A percentile compares a stretch with the other conserved stretches of the same genome.
Evolutionary conservation across 805 yeast genomes (phyloP).

Genomic region (Tetrapisispora nanseiensis): DNA sequence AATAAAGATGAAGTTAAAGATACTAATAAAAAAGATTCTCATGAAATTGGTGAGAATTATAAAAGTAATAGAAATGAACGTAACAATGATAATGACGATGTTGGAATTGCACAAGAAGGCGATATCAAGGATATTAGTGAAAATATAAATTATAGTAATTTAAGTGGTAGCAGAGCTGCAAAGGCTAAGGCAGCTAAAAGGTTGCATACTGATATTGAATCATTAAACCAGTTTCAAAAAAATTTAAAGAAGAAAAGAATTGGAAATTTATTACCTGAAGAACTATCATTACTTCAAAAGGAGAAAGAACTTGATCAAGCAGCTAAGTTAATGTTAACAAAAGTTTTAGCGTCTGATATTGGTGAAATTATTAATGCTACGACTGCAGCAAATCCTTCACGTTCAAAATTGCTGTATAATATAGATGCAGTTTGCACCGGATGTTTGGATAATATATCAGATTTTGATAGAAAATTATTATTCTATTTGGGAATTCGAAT

Average conservation of each 20-base stretch:
- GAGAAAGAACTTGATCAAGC: constrained; percentile 21
- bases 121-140: too few species aligned
- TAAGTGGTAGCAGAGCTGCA: constrained; percentile 38
- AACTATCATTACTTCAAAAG: constrained; percentile 27
- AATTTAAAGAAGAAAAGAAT: constrained; percentile 36
- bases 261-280: constrained; percentile 32
- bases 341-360: constrained; percentile 6
- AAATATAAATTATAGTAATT: neutral
- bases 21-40: too few species aligned
- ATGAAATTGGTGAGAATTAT: neutral
- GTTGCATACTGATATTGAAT: constrained; percentile 59
- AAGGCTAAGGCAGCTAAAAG: constrained; percentile 57
- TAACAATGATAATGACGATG: neutral
- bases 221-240: constrained; percentile 53
- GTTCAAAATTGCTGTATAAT: constrained; percentile 26
- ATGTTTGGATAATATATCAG: constrained; percentile 40
- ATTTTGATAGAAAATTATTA: constrained; percentile 36
- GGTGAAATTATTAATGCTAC: constrained; percentile 3
- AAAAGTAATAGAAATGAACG: neutral
- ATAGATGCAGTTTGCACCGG: constrained; percentile 55
- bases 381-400: neutral
- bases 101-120: too few species aligned
- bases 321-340: constrained; percentile 12
- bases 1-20: too few species aligned
- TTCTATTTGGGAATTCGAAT: constrained; percentile 49